phyloP scores from a whole-genome alignment of 2,329 filamentous ascomycete species.

The Botrytis porri region DNA sequence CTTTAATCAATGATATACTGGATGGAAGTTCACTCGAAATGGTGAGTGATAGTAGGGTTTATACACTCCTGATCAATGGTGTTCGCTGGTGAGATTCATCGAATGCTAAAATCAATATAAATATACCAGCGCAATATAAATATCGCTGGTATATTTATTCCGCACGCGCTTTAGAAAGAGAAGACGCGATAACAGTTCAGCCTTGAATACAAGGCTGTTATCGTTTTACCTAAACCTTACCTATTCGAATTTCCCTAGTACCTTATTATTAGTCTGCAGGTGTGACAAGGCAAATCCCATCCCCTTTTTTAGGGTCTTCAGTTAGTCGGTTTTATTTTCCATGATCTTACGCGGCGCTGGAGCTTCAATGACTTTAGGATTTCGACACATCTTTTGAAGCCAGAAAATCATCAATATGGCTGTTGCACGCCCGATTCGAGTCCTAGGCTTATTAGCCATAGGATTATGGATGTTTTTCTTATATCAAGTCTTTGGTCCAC shows the following conservation, averaged over 20 bases:
- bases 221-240: not conserved
- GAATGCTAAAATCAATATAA: not conserved
- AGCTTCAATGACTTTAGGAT: constrained; percentile 17
- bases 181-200: not conserved
- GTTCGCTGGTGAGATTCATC: not conserved
- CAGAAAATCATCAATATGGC: constrained; percentile 59
- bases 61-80: not conserved
- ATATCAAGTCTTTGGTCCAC: constrained; percentile 67
- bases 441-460: constrained; percentile 68
- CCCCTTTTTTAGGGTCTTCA: constrained; percentile 11
- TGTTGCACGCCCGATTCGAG: constrained; percentile 79
- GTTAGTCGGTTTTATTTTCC: constrained; percentile 11
- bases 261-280: not conserved
- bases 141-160: not conserved
- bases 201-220: constrained; percentile 7
- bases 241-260: not conserved
- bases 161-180: not conserved
- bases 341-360: constrained; percentile 22
- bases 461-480: constrained; percentile 76
- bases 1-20: not conserved
- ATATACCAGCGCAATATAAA: not conserved
- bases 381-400: constrained; percentile 20
- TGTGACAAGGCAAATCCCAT: not conserved
- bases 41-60: not conserved
- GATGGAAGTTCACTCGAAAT: not conserved